Evolutionary conservation across 768 basidiomycete species (phyloP), one percentile per base, ranked within the genome.

Genomic region (Tulasnella sp.): DNA sequence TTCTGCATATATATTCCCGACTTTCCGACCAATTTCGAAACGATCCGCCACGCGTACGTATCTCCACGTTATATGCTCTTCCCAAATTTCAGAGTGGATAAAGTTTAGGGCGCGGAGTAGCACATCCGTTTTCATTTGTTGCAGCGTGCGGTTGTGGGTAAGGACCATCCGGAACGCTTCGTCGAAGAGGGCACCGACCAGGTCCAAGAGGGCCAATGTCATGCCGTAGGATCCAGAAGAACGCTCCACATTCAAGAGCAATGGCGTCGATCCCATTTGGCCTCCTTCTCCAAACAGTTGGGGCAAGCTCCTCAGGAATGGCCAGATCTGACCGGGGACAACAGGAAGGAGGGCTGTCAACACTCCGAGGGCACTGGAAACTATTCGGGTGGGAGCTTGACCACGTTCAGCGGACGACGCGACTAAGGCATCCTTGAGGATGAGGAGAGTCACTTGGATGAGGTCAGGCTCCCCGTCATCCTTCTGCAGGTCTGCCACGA

Each of bases 51-150:
- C 88, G 79, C 93, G 92, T 5, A 88, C 87, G 82, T 96, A 98
- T 84, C 94, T 94, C 96, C 96, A 98, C 2, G 91, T 90, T 54
- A 91, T 85, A 85, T 95, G 93, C 83, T 93, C 93, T 0, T 93
- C 90, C 96, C 96, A 98, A 28, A 97, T 91, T 84, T 97, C 94
- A 11, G 91, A 90, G 83, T 96, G 94, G 12, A 97, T 90, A 82
- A 96, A 95, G 6, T 89, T 88, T 18, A 91, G 88, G 0, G 94
- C 95, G 46, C 94, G 91, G 74, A 94, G 86, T 34, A 97, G 88
- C 6, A 96, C 95, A 80, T 95, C 94, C 83, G 94, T 93, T 84
- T 96, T 96, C 78, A 96, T 87, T 83, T 91, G 91, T 76, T 89
- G 91, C 46, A 93, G 88, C 44, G 90, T 90, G 8, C 89, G 85